phyloP scores from a whole-genome alignment of 768 basidiomycete genomes.

The Fomitopsis pulvina region DNA sequence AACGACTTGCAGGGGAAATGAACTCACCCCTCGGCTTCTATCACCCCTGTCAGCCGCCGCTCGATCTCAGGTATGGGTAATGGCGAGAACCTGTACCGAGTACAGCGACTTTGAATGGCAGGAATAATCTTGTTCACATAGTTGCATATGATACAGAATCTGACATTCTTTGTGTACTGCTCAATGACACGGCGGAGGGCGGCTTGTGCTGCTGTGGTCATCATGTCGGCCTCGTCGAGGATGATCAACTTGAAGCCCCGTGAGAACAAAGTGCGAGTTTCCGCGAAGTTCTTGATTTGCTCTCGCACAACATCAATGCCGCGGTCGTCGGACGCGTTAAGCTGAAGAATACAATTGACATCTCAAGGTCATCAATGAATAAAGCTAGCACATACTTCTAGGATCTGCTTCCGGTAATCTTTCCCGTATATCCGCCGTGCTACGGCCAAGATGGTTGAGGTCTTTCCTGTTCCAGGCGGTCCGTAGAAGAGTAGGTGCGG shows the following conservation, averaged over 20 bases:
- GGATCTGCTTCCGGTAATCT: slow-evolving; percentile 83
- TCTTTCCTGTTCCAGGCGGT: slow-evolving; percentile 97
- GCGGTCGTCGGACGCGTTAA: slow-evolving; percentile 97
- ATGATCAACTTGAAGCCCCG: slow-evolving; percentile 98
- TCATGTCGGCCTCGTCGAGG: slow-evolving; percentile 99
- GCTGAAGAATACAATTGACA: slow-evolving; percentile 35
- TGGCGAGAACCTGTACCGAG: slow-evolving; percentile 94
- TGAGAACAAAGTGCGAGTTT: slow-evolving; percentile 85
- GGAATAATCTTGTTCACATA: slow-evolving; percentile 99
- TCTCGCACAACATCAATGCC: slow-evolving; percentile 98
- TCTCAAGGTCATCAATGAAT: background rate
- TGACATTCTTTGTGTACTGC: slow-evolving; percentile 96
- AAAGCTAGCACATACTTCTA: slow-evolving; percentile 56
- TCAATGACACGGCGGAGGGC: slow-evolving; percentile 96
- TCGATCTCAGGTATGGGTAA: slow-evolving; percentile 82
- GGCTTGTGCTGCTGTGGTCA: slow-evolving; percentile 96
- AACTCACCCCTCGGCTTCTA: slow-evolving; percentile 77
- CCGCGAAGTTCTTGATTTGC: slow-evolving; percentile 98
- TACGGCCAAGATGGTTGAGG: slow-evolving; percentile 93
- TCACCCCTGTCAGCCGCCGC: slow-evolving; percentile 69
- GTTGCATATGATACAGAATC: slow-evolving; percentile 99
- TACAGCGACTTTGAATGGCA: slow-evolving; percentile 97
- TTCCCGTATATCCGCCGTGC: slow-evolving; percentile 90
- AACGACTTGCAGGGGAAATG: background rate
- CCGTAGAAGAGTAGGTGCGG: slow-evolving; percentile 97